These are phyloP conservation scores for Xylariaceae sp. DNA, from an alignment of 2,329 filamentous ascomycete genomes.

Conservation along the genomic window DNA sequence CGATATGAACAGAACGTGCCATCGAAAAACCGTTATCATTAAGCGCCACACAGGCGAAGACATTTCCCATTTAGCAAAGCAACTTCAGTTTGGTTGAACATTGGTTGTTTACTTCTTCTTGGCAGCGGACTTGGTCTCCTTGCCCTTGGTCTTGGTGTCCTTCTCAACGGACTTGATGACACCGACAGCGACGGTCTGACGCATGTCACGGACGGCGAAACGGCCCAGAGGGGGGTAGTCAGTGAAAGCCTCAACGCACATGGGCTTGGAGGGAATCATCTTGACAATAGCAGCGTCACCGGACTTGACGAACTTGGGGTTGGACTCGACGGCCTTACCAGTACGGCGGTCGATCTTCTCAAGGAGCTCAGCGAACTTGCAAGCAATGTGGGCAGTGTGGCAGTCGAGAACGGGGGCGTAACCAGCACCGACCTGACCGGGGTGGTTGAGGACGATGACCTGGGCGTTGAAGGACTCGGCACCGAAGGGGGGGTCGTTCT, in stretches of 20 bases:
- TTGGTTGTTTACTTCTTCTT: slow-evolving; percentile 60
- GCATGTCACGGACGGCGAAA: slow-evolving; percentile 99
- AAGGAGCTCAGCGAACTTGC: slow-evolving; percentile 99
- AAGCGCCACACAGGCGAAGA: slow-evolving; percentile 28
- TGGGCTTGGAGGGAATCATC: slow-evolving; percentile 99
- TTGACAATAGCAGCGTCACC: slow-evolving; percentile 99
- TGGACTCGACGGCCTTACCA: slow-evolving; percentile 88
- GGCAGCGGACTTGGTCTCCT: slow-evolving; percentile 67
- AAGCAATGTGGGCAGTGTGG: slow-evolving; percentile 99
- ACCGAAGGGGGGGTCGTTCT: slow-evolving; percentile 93
- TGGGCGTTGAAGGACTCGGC: slow-evolving; percentile 96
- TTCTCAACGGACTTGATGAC: slow-evolving; percentile 87
- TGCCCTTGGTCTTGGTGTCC: slow-evolving; percentile 48
- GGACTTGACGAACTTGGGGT: slow-evolving; percentile 99
- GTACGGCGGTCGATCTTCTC: slow-evolving; percentile 99
- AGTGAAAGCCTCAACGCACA: slow-evolving; percentile 99
- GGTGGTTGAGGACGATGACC: slow-evolving; percentile 99
- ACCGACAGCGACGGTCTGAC: slow-evolving; percentile 84
- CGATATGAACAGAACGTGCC: slow-evolving; percentile 22
- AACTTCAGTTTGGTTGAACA: slow-evolving; percentile 15
- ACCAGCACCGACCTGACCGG: slow-evolving; percentile 97
- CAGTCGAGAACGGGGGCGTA: slow-evolving; percentile 99
- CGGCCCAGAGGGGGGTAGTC: slow-evolving; percentile 98
- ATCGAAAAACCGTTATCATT: slow-evolving; percentile 25
- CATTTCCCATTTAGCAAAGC: slow-evolving; percentile 18